Base-by-base conservation (phyloP, 2,329 filamentous ascomycete species). In the Chrysosphaeria jannelii region DNA sequence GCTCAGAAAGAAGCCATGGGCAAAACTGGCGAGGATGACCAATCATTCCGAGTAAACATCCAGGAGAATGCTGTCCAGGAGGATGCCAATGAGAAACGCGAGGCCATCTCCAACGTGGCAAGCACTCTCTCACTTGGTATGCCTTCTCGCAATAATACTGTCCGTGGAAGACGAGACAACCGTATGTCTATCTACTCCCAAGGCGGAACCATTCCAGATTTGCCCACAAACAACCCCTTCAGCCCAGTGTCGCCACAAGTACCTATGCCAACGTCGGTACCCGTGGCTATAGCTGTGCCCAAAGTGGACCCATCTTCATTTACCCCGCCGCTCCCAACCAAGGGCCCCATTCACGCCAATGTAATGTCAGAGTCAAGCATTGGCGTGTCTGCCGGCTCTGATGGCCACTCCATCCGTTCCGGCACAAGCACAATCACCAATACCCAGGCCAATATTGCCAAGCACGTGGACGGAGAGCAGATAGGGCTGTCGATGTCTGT, bases 121-220 rank as follows among this genome's bases (percentile, higher is more conserved):
- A 75, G 66, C 35, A 70, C 67, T 3, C 47, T 88, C 18, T 65
- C 67, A 18, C 44, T 53, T 36, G 51, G 62, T 13, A 57, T 64
- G 26, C 63, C 76, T 11, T 57, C 59, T 27, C 60, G 70, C 13
- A 48, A 59, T 9, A 69, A 72, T 21, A 91, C 78, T 9, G 51
- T 89, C 10, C 62, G 85, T 33, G 85, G 85, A 24, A 69, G 85
- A 29, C 61, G 85, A 38, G 81, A 93, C 40, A 75, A 88, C 30
- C 63, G 81, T 28, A 89, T 89, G 43, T 91, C 79, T 2, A 66
- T 90, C 25, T 81, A 85, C n/a, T n/a, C n/a, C n/a, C n/a, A n/a
- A n/a, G n/a, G n/a, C n/a, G n/a, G n/a, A n/a, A n/a, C n/a, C n/a
- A n/a, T n/a, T n/a, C n/a, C n/a, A n/a, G n/a, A n/a, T n/a, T n/a